Evolutionary conservation across 2,329 filamentous ascomycete species (phyloP), one percentile per base, ranked within the genome.

Genomic region (Zasmidium angulare): DNA sequence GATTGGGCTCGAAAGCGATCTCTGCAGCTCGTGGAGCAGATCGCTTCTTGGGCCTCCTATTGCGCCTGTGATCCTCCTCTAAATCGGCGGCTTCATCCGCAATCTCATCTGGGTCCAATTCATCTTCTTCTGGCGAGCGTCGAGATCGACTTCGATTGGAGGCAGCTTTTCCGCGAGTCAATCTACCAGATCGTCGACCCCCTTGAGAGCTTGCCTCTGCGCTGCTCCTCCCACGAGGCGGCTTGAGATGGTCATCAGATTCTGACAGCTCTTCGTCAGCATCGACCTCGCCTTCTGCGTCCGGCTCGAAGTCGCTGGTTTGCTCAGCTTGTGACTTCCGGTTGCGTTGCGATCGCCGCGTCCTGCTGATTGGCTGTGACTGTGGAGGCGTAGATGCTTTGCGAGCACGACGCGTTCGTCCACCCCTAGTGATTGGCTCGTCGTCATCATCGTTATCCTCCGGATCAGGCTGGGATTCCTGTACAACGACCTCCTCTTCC

Each of bases 251-350:
- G 26, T 76, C 75, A 31, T 65, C 63, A 6, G 81, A 83, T 43
- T 79, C 79, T 1, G 81, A 84, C 53, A 79, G 69, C 19, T 84
- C 78, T 56, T 84, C 83, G 22, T 79, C 78, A 17, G 76, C 77
- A 59, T 83, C 83, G 21, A 81, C 82, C 14, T 82, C 83, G 50
- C 79, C 81, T 51, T 86, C 84, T 21, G 78, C 79, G 31, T 80
- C 81, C 4, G 85, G 85, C 66, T 87, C 84, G 63, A 87, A 88
- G 66, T 88, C 85, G 65, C 84, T 87, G 66, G 82, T 85, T 53
- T 86, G 84, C 51, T 85, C 81, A 53, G 74, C 65, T 62, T 75
- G 69, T 26, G 70, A 59, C 71, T 82, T 80, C 40, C 76, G 64
- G 19, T 66, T 76, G 58, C 72, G 72, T 53, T 80, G 77, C 29